Base-by-base conservation (phyloP, 139 green algal genomes). In the Dunaliella sp. region DNA sequence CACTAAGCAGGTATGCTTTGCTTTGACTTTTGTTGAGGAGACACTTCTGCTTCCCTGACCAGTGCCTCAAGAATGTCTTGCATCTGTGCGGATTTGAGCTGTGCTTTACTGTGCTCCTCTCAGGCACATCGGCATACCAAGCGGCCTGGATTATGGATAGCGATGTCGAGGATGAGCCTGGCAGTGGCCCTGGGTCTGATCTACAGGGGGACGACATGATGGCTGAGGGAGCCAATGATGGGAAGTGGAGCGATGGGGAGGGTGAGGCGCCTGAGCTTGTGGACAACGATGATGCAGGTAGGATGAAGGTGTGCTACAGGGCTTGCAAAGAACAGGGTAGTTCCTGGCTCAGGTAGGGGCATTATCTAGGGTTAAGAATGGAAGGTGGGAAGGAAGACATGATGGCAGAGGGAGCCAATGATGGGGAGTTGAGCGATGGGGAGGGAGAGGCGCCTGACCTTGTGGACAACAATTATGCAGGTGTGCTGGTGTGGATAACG, bases 51-150 rank as follows among this genome's bases (percentile, higher is more conserved):
- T 75, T 75, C 58, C 22, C 58, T 75, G 58, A 75, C 24, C 3
- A 38, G n/a, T 85, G n/a, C 30, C 24, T 85, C 38, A 30, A 59
- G 58, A 28, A 38, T 21, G 31, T 7, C 77, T n/a, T n/a, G n/a
- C n/a, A n/a, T n/a, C n/a, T n/a, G n/a, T n/a, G n/a, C n/a, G n/a
- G n/a, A n/a, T n/a, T n/a, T n/a, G n/a, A n/a, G n/a, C n/a, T n/a
- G n/a, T n/a, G n/a, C 77, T 83, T 34, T 48, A 32, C 77, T n/a
- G 30, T 3, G 48, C 57, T 32, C 57, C 3, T 16, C 81, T 86
- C 91, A 87, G 97, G 97, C 31, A 98, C 94, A 2, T 97, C 93
- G 1, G 95, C 96, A 28, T 99, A 99, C 89, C 97, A 99, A 90
- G 96, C 95, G 1, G 95, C 95, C 31, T 98, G 96, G 96, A 96